Conservation (phyloP, 2,329 filamentous ascomycete species). For the Trichoderma atroviride region DNA sequence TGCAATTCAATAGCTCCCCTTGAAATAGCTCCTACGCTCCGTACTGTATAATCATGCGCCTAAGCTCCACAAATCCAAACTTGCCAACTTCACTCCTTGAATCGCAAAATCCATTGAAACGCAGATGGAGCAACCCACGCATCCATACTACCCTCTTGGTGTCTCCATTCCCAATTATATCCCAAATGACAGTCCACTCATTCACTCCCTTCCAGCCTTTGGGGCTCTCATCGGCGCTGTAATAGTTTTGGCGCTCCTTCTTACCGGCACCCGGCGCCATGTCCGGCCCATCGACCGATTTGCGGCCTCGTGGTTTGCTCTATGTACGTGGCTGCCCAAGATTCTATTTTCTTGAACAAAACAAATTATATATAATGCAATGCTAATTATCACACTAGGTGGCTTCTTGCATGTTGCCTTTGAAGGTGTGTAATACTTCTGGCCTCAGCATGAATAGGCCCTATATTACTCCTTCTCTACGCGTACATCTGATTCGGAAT, state of each 20-base stretch:
- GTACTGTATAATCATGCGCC: neutral
- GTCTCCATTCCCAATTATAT: conserved; percentile 49
- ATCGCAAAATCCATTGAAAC: neutral
- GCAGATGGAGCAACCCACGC: conserved; percentile 31
- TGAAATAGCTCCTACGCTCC: neutral
- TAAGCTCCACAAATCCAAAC: neutral
- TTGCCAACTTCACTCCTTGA: neutral
- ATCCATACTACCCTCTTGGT: conserved; percentile 56
- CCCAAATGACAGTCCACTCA: conserved; percentile 48
- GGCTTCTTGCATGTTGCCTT: conserved; percentile 78
- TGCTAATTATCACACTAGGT: conserved; percentile 44
- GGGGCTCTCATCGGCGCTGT: conserved; percentile 42
- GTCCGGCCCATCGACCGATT: conserved; percentile 44
- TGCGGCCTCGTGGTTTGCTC: conserved; percentile 56
- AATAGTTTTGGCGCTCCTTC: conserved; percentile 38
- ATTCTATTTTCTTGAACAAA: neutral
- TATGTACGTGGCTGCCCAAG: conserved; percentile 48
- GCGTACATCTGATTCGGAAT: neutral
- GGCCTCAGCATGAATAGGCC: neutral
- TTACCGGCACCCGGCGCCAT: conserved; percentile 31
- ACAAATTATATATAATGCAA: no score
- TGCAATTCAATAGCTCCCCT: neutral
- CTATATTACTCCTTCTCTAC: neutral
- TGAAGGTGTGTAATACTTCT: conserved; percentile 58
- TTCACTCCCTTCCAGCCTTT: conserved; percentile 42